Evolutionary conservation across 176 grass and related monocot species (phyloP), one percentile per base, ranked within the genome.

Genomic region (Musa troglodytarum): DNA sequence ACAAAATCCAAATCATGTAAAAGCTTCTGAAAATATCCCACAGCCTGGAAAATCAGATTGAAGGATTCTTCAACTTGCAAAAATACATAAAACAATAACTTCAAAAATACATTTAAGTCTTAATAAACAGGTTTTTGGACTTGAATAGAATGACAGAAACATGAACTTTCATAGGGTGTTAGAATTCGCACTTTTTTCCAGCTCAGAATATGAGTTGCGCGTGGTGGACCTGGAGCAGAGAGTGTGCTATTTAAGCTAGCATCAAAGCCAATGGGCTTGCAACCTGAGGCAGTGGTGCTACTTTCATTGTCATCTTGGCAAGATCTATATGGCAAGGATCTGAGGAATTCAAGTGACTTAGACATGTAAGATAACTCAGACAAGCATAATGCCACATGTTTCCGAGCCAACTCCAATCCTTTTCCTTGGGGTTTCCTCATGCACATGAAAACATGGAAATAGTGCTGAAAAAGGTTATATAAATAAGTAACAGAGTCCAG

Each of bases 261-360:
- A 88, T 98, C 94, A 92, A 98, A 98, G 65, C 94, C 94, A 87
- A 98, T 78, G 59, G 94, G 85, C 65, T 23, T 54, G 74, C 82
- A 87, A 73, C 94, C 94, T 64, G 94, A 98, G 71, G 94, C 94
- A 80, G 94, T 98, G 49, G 90, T 98, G 77, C 80, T 85, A 87
- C 74, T 91, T 79, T 82, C 82, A 79, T 81, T 66, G 52, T 59
- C 72, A 86, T 98, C 72, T 84, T 92, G 90, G 71, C 17, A 29
- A 67, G 11, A 83, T 82, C 62, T 72, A 71, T 83, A 74, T 10
- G 80, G 85, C 52, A 70, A 84, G 74, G 86, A 87, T 81, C 78
- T 90, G 51, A 98, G 88, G 61, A 98, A 93, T 53, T 87, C 83
- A 72, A 54, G 67, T 81, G 85, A 93, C 62, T 93, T 98, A 49